Percentiles rank a stretch among this genome's conserved stretches.
Evolutionary conservation across 352 stramenopile species (phyloP).

Genomic region (Phytopythium aichiense): DNA sequence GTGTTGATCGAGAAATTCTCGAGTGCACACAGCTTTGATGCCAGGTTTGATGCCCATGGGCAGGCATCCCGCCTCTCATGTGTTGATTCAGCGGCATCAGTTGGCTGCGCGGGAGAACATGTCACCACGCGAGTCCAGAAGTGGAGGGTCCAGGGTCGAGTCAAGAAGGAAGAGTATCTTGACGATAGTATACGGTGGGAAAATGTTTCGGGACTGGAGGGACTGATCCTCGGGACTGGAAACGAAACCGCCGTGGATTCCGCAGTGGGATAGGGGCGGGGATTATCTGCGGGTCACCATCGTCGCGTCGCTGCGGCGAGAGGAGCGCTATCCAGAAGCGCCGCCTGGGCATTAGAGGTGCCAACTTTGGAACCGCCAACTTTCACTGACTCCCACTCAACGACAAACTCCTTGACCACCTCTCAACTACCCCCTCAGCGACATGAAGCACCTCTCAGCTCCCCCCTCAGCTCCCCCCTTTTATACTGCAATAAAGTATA

Average conservation of each 20-base stretch:
- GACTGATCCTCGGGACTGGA: neutral
- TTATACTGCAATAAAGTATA: too few species aligned
- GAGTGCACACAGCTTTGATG: neutral
- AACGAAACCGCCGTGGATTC: neutral
- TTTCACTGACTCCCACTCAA: too few species aligned
- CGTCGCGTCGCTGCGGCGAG: neutral
- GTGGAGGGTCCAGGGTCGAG: neutral
- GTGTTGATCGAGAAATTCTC: neutral
- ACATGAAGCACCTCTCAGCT: too few species aligned
- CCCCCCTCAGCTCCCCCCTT: too few species aligned
- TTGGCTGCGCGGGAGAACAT: neutral
- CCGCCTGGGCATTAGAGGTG: too few species aligned
- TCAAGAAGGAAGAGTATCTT: neutral
- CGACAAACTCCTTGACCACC: too few species aligned
- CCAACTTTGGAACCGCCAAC: too few species aligned
- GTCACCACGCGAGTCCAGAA: conserved; percentile 5
- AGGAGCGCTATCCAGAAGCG: too few species aligned
- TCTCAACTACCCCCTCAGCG: too few species aligned
- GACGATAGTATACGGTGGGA: neutral
- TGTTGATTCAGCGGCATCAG: too few species aligned
- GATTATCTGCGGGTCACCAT: neutral
- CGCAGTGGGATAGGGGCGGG: neutral
- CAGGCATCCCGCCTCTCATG: neutral
- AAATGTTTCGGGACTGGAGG: too few species aligned
- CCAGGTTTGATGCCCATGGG: neutral